Evolutionary conservation across 352 stramenopile species (phyloP), one percentile per base, ranked within the genome.

Genomic region (Phytophthora pini): DNA sequence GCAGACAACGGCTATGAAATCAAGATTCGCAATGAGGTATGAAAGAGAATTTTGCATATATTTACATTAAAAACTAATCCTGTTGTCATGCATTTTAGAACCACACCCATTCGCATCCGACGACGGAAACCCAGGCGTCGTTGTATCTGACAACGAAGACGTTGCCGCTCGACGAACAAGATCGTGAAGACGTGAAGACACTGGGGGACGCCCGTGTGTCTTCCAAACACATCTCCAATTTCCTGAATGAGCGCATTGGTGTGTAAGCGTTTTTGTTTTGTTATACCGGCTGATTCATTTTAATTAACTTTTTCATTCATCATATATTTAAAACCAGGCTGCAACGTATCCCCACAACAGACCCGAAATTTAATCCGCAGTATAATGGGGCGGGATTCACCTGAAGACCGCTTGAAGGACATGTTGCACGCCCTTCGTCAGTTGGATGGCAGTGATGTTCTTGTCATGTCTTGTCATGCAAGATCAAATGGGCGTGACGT

Each of bases 401-500:
- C 10, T 8, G 65, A 68, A 20, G 43, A 49, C 20, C 46, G 32
- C 1, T 26, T 62, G 22, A 68, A 68, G 41, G 17, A 29, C 3
- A 55, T 69, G 44, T 26, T 65, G n/a, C 39, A 65, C 43, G 24
- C 31, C 8, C 39, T 69, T 22, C 49, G 59, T 4, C 59, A 65
- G 13, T 12, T 61, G 4, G 54, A 73, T 38, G 53, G 36, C n/a
- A 48, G 45, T 26, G 63, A 62, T 10, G 46, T 57, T 12, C 34
- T 64, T 1, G 43, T 72, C 0, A 49, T 68, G 0, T 12, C 34
- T 64, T 1, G 43, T 72, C 0, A 49, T 68, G 0, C 51, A 72
- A 64, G 65, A 72, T 12, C 57, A 72, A 41, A 38, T 68, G 12
- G 53, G 40, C 26, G 31, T 68, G 0, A 68, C 57, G 2, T 57